Evolutionary conservation across 306 rosid genomes (phyloP), one percentile per base, ranked within the genome.

Genomic region (Vachellia pachyceras): DNA sequence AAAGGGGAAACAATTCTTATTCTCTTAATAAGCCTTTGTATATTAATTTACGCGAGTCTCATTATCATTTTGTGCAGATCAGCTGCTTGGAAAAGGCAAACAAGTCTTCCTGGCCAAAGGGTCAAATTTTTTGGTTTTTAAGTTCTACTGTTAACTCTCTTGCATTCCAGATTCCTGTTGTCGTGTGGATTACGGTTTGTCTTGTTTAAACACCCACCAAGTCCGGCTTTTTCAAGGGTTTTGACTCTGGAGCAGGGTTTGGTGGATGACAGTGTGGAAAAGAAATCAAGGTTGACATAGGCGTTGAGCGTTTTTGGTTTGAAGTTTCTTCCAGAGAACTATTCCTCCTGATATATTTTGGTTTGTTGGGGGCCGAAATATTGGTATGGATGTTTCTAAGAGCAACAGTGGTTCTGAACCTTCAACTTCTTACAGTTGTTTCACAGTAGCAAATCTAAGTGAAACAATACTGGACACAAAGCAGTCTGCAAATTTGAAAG

Each of bases 341-440:
- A 22, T 40, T 86, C 79, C 80, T 73, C 66, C 69, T 75, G 36
- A 52, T 50, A 82, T 80, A 81, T 61, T 33, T 77, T 37, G 86
- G 73, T 68, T 78, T 64, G 82, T 72, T 37, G 82, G 63, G 80
- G 87, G 64, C 79, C 72, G 40, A 73, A 72, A 72, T 57, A 75
- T 81, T 86, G 92, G 75, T 77, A 93, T 93, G 97, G 97, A 90
- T 89, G 92, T 91, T 88, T 92, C 87, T 82, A 72, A 78, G 73
- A 86, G 87, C 85, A 82, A 73, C 87, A 84, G 82, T 83, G 78
- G 73, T 82, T 83, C 52, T 17, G 90, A 70, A 55, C 80, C 86
- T 52, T 87, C 84, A 23, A 72, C 84, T 69, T 87, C 83, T 6
- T 85, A 87, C 87, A 90, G 79, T 63, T 89, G 91, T 80, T 91